Conservation (phyloP, 306 rosid species). For the Acacia melanoxylon region DNA sequence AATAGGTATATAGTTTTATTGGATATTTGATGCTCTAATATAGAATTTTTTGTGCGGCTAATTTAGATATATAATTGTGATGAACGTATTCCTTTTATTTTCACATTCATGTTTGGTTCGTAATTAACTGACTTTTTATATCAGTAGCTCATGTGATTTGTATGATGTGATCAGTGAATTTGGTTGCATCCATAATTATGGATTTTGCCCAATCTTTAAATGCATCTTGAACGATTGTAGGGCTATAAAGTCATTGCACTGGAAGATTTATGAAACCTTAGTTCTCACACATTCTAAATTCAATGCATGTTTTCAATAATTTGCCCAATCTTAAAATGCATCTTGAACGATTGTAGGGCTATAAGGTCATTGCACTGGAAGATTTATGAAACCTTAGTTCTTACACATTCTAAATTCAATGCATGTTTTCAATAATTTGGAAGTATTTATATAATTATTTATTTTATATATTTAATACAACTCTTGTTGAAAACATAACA, state of each 20-base stretch:
- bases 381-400: neutral
- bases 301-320: neutral
- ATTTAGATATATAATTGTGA: neutral
- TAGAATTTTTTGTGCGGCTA: neutral
- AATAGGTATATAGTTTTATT: neutral
- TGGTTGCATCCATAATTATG: neutral
- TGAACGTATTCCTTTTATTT: neutral
- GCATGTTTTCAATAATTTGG: neutral
- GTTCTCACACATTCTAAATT: neutral
- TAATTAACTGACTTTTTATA: neutral
- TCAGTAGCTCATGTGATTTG: neutral
- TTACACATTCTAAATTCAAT: neutral
- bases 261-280: neutral
- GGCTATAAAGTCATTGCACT: neutral
- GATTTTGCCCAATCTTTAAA: neutral
- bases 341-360: neutral
- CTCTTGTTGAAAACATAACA: no score
- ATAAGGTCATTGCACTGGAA: neutral
- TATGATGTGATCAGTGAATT: neutral
- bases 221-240: neutral
- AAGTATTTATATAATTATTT: neutral
- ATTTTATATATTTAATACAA: neutral
- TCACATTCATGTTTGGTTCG: constrained; percentile 1
- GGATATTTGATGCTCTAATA: neutral
- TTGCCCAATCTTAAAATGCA: neutral